Percentiles rank a stretch among this genome's conserved stretches.
These are phyloP conservation scores for Actinomucor elegans DNA, from an alignment of 371 early-diverging fungal species.

Conservation along the genomic window DNA sequence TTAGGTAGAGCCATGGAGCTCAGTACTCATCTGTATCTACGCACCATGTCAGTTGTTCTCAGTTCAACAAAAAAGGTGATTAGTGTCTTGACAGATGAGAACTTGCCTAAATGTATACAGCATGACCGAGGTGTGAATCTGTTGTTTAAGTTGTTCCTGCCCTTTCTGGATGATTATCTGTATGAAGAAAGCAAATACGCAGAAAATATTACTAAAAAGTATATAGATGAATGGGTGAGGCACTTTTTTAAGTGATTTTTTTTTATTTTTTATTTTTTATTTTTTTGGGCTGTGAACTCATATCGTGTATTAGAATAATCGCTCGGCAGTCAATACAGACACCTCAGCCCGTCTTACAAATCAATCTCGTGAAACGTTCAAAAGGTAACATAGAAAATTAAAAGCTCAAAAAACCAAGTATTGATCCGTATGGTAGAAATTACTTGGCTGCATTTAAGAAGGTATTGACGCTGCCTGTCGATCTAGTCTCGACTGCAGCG, in stretches of 20 bases:
- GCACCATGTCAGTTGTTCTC: conserved; percentile 33
- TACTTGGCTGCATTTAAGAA: conserved; percentile 55
- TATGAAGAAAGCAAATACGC: conserved; percentile 43
- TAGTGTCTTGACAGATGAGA: conserved; percentile 50
- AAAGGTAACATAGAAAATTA: conserved; percentile 11
- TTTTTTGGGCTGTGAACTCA: no score
- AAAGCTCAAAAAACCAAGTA: not conserved
- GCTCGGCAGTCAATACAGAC: conserved; percentile 14
- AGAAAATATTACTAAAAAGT: conserved; percentile 30
- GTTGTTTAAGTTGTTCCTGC: conserved; percentile 69
- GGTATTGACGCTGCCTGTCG: conserved; percentile 47
- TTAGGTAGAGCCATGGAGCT: conserved; percentile 37
- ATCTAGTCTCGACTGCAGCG: conserved; percentile 51
- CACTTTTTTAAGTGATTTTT: not conserved
- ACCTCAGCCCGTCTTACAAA: conserved; percentile 28
- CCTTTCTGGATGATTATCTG: conserved; percentile 73
- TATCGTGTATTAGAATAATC: conserved; percentile 26
- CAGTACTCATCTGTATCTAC: conserved; percentile 35
- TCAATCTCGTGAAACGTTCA: conserved; percentile 39
- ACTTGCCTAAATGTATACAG: conserved; percentile 27
- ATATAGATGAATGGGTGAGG: conserved; percentile 50
- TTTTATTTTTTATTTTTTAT: not conserved
- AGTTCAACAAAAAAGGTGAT: conserved; percentile 28
- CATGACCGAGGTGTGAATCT: conserved; percentile 47
- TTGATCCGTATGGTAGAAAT: conserved; percentile 24